Evolutionary conservation across 306 rosid genomes (phyloP), one percentile per base, ranked within the genome.

Genomic region (Cyamopsis tetragonoloba): DNA sequence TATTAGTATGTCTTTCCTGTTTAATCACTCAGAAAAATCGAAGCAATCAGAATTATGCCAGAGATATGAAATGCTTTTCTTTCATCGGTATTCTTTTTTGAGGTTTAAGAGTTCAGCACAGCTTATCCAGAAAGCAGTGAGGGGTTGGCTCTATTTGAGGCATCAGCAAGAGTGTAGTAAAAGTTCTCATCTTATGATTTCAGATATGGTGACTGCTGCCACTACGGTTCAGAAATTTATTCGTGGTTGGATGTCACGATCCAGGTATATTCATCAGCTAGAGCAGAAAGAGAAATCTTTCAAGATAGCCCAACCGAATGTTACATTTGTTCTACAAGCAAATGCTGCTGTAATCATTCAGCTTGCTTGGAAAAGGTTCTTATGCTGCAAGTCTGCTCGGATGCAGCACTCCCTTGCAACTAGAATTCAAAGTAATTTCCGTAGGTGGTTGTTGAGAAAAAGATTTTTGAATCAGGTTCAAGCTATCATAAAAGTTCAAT

Each of bases 401-500:
- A 66, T 48, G 69, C 77, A 79, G 44, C 77, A 81, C 46, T 68
- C 77, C 13, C 70, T 72, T 51, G 98, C 95, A 1, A 76, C 65
- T 22, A 82, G 82, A 81, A 82, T 92, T 67, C 96, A 89, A 74
- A 53, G 84, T 55, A 72, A 76, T 42, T 77, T 83, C 70, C 92
- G 81, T 38, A 59, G 83, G 31, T 79, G 92, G 92, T 62, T 84
- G 18, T 53, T 50, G 75, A 87, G 95, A 66, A 92, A 78, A 82
- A 73, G 63, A 49, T 84, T 67, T 76, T 62, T 68, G 41, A 74
- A 66, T 70, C 85, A 75, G 44, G 79, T 77, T 86, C 77, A 49
- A 69, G 96, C 96, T 42, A 32, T 50, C 37, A 50, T 86, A 62
- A 81, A 68, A 76, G 81, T 92, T 66, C 96, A 92, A 79, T 77